Evolutionary conservation across 345 rosid species (phyloP), one percentile per base, ranked within the genome.

Genomic region (Alliaria petiolata): DNA sequence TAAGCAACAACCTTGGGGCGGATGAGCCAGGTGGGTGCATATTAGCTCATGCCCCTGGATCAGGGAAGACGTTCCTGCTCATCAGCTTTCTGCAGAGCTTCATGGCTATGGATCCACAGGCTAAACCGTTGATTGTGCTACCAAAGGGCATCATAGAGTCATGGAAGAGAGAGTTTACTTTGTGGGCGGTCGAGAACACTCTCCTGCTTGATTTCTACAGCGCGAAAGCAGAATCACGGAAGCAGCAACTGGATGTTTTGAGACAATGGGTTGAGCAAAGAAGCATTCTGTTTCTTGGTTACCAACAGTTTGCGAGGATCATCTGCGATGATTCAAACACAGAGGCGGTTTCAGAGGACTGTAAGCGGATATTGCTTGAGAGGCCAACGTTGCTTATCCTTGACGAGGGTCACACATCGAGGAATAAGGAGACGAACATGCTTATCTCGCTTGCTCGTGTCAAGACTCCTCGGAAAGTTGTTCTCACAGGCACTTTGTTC

Each of bases 31-130:
- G 95, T 26, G 99, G 97, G 36, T 91, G 97, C 78, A 89, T 93
- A 67, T 53, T 93, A 81, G 99, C 99, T 42, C 96, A 93, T 83
- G 95, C 97, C 9, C 99, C 97, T 8, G 99, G 99, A 38, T 93
- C 99, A 8, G 99, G 97, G 30, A 91, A 93, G 78, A 91, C 99
- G 7, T 93, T 93, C 53, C 86, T 93, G 81, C 84, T 91, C 14
- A 91, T 95, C 33, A 91, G 97, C 73, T 91, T 91, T 71, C 73
- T 95, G 80, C 97, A 89, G 49, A 91, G 95, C 72, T 95, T 95
- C 72, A 81, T 95, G 63, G 96, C 93, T 45, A 89, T 82, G 69
- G 80, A 87, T 80, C 91, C 95, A 6, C 76, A 83, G 26, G 96
- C 93, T 36, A 91, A 85, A 59, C 96, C 96, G 2, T 73, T 93